Evolutionary conservation across 805 yeast genomes (phyloP), one percentile per base, ranked within the genome.

Genomic region (Monosporozyma siamensis): DNA sequence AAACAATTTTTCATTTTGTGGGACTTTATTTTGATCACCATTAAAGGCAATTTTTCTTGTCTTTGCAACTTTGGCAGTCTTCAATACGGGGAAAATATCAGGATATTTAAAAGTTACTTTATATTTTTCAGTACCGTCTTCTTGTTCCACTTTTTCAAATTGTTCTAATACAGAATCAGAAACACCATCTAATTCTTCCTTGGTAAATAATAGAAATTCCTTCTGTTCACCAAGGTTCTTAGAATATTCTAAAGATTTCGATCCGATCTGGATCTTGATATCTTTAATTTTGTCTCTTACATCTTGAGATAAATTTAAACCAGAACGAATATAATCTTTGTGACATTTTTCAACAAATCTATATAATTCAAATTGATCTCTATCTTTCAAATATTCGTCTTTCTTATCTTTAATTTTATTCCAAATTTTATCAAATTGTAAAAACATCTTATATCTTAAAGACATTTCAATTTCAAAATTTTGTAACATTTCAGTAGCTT

Each of bases 101-200:
- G 95, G 92, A 54, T 82, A 82, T 60, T 86, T 84, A 67, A 75
- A 83, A 2, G 92, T 81, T 69, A 86, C 81, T 55, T 80, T 80
- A 50, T 59, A 67, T 14, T 64, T 69, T n/a, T n/a, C n/a, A 18
- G 67, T 75, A 17, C 66, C 71, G 9, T 62, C 64, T 27, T 65
- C 64, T 20, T 67, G 65, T n/a, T 20, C 35, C 27, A 48, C 40
- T 44, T 61, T 64, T 42, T 72, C 81, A 53, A 78, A 80, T 54
- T 74, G 82, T 15, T 69, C 70, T 49, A 82, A 51, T 2, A 75
- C 75, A 44, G 75, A 77, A 31, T 71, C 70, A 2, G 95, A 89
- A 34, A 86, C 82, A 31, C 95, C 95, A 8, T 69, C 74, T 34
- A 86, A 68, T 56, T 86, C 80, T 41, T 79, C 80, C 44, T 59